Evolutionary conservation across 176 grass and related monocot species (phyloP), one percentile per base, ranked within the genome.

Genomic region (Aegilops speltoides): DNA sequence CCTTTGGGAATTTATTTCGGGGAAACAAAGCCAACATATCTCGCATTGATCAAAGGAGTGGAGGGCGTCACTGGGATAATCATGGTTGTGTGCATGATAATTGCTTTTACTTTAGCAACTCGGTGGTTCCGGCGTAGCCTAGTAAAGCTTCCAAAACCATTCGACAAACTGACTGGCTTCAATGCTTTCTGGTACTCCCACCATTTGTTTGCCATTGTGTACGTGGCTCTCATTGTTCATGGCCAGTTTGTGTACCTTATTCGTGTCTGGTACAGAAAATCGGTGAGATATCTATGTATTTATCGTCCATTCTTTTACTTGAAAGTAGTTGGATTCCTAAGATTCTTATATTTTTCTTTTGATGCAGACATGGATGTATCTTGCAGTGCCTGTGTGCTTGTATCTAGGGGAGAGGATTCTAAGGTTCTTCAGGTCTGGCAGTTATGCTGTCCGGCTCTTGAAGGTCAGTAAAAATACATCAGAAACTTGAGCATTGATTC

Each of bases 121-220:
- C 84, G 87, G 46, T 99, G 97, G 97, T 97, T 99, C 57, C 92
- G 97, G 23, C 94, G 92, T 62, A 99, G 90, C 68, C 64, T 97
- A 32, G 94, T 99, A 54, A 99, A 91, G 89, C 85, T 99, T 85
- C 97, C 97, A 61, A 94, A 87, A 48, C 97, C 97, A 81, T 90
- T 99, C 9, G 92, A 99, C 87, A 96, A 92, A 87, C 73, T 99
- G 33, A 96, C 97, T 11, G 97, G 97, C 34, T 99, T 97, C 83
- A 99, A 99, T 93, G 97, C 97, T 56, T 99, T 99, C 74, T 99
- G 97, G 97, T 99, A 99, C 73, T 99, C 97, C 19, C 97, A 99
- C 75, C 97, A 99, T 82, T 86, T 99, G 64, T 93, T 99, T 36
- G 82, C 86, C 73, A 82, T 99, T 83, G 97, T 99, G 36, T 99